These are phyloP conservation scores for Microthyrium microscopicum DNA, from an alignment of 2,329 filamentous ascomycete species.

Conservation along the genomic window DNA sequence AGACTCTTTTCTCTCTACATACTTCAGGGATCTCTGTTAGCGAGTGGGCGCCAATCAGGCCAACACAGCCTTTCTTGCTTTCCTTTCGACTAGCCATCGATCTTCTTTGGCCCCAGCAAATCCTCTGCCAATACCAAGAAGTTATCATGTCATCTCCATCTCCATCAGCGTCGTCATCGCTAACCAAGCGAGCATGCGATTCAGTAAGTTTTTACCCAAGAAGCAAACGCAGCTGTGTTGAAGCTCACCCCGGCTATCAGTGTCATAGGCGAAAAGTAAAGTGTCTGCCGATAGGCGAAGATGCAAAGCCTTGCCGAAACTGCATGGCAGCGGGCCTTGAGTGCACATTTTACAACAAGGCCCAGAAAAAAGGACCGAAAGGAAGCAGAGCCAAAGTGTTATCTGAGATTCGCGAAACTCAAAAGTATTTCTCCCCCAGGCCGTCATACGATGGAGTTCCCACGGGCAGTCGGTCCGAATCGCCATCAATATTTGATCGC, in stretches of 20 bases:
- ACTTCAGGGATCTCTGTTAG: too few species aligned
- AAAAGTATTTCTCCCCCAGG: conserved; percentile 27
- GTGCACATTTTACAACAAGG: conserved; percentile 49
- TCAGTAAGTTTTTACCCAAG: conserved; percentile 17
- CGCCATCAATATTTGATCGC: conserved; percentile 26
- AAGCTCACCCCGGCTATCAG: conserved; percentile 13
- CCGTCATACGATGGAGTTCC: conserved; percentile 16
- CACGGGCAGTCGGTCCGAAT: conserved; percentile 10
- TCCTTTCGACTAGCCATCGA: too few species aligned
- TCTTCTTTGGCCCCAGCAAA: too few species aligned
- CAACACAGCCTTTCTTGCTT: too few species aligned
- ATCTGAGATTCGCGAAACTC: conserved; percentile 40
- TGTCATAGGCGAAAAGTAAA: conserved; percentile 34
- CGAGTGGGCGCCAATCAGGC: too few species aligned
- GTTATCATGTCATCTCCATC: conserved; percentile 6
- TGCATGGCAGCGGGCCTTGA: conserved; percentile 40
- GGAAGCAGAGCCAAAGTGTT: conserved; percentile 46
- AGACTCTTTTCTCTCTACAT: too few species aligned
- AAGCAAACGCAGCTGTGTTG: neutral
- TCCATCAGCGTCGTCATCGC: conserved; percentile 15
- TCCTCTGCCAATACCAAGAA: too few species aligned
- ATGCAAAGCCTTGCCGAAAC: conserved; percentile 40
- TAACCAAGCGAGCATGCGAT: conserved; percentile 26
- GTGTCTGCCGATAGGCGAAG: conserved; percentile 33
- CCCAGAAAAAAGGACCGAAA: conserved; percentile 48